phyloP scores from a whole-genome alignment of 1,284 basidiomycete genomes.

The Cutaneotrichosporon mucoides region DNA sequence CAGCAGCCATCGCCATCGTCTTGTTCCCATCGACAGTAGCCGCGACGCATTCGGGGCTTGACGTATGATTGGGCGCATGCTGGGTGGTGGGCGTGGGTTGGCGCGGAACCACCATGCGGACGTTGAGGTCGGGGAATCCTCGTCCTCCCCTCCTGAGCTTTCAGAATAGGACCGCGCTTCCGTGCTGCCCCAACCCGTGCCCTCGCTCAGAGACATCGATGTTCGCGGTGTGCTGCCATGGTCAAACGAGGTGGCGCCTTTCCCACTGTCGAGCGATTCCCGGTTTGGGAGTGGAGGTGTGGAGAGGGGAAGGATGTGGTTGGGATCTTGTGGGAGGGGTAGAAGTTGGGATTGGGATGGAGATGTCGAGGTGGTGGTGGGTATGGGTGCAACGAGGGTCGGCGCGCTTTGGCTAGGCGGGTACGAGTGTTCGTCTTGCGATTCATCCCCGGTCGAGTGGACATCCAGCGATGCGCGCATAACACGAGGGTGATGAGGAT shows the following conservation, averaged over 20 bases:
- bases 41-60: neutral
- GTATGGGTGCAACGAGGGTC: neutral
- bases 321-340: neutral
- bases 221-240: conserved; percentile 22
- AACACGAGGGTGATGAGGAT: neutral
- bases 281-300: neutral
- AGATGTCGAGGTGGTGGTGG: neutral
- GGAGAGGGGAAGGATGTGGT: neutral
- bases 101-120: conserved; percentile 2
- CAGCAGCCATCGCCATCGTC: conserved; percentile 5
- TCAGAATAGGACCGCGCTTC: conserved; percentile 22
- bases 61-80: neutral
- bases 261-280: neutral
- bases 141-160: conserved; percentile 14
- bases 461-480: neutral
- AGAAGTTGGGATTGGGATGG: neutral
- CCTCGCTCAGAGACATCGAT: conserved; percentile 26
- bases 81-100: neutral
- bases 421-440: no score
- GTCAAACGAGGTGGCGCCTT: neutral
- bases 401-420: neutral
- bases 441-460: neutral
- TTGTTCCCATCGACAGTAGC: neutral
- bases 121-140: neutral
- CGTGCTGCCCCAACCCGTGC: conserved; percentile 8